Evolutionary conservation across 495 filamentous ascomycete genomes (phyloP).

Genomic region (Neurospora sp.): DNA sequence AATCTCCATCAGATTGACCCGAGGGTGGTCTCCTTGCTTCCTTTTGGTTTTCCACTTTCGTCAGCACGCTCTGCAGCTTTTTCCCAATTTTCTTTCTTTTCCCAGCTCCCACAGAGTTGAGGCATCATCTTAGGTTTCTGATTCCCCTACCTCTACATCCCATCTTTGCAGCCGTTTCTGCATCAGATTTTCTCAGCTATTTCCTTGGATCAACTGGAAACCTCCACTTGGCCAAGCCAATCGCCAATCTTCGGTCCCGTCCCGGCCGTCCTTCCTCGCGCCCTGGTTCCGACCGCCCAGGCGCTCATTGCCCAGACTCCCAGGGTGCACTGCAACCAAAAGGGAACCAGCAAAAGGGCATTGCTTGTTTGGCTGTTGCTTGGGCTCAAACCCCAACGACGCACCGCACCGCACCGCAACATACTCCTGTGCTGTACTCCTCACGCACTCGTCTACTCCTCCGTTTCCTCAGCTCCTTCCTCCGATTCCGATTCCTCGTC

Average conservation of each 20-base stretch:
- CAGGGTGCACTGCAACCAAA: background rate
- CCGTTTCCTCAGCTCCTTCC: background rate
- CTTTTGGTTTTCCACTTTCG: background rate
- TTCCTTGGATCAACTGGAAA: background rate
- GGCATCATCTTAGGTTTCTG: background rate
- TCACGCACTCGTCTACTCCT: background rate
- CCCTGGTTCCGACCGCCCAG: background rate
- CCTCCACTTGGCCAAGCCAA: background rate
- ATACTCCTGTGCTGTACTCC: background rate
- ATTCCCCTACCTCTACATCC: background rate
- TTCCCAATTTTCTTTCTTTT: background rate
- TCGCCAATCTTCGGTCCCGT: background rate
- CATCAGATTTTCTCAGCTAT: background rate
- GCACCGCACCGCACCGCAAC: background rate
- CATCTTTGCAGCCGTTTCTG: background rate
- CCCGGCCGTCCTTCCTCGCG: background rate
- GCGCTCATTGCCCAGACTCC: background rate
- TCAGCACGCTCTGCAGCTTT: background rate
- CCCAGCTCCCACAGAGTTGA: background rate
- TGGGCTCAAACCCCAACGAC: background rate
- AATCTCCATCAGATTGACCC: background rate
- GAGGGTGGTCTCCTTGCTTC: background rate
- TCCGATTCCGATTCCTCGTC: constrained; percentile 1
- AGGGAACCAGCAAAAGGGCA: background rate
- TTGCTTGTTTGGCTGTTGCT: background rate